These are phyloP conservation scores for Yarrowia divulgata DNA, from an alignment of 805 yeast genomes.

Conservation along the genomic window DNA sequence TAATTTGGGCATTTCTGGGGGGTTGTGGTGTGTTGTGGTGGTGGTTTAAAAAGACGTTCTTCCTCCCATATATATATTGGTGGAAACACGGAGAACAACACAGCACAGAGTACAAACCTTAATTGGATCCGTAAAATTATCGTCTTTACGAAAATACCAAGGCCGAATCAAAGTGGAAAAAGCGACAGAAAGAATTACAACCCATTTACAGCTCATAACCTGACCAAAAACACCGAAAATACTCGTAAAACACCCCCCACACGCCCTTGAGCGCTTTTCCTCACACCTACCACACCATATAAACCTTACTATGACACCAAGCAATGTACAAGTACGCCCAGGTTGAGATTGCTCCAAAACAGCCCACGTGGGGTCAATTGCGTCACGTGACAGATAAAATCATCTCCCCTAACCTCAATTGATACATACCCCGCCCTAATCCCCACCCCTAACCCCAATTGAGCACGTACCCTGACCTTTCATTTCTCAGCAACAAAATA, in stretches of 20 bases:
- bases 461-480: neutral
- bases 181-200: too few species aligned
- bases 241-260: too few species aligned
- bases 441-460: too few species aligned
- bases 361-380: too few species aligned
- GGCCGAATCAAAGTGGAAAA: too few species aligned
- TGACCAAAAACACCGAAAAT: too few species aligned
- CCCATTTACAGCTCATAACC: too few species aligned
- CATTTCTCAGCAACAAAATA: neutral
- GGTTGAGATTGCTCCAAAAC: too few species aligned
- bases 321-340: too few species aligned
- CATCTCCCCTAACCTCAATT: neutral
- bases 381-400: neutral
- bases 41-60: too few species aligned
- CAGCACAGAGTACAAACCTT: conserved; percentile 21
- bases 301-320: neutral
- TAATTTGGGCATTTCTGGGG: conserved; percentile 57
- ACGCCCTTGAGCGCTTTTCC: conserved; percentile 5
- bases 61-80: neutral
- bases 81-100: conserved; percentile 28
- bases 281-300: neutral
- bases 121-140: conserved; percentile 28
- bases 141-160: neutral
- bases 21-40: neutral
- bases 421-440: too few species aligned